These are phyloP conservation scores for Lasiosphaeria hispida DNA, from an alignment of 495 filamentous ascomycete species.

Conservation along the genomic window DNA sequence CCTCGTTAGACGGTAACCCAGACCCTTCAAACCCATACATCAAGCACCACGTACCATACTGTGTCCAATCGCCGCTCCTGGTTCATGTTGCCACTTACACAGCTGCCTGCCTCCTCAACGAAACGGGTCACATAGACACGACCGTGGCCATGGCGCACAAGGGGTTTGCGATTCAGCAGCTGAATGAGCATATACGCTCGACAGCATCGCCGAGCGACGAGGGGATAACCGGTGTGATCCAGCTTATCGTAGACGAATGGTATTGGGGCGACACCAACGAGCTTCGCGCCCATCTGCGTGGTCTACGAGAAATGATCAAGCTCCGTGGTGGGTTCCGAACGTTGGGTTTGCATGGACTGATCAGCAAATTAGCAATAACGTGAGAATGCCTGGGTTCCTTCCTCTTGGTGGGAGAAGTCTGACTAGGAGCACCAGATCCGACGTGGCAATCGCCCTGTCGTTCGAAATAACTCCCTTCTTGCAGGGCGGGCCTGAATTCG, in stretches of 20 bases:
- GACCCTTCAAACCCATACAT: slow-evolving; percentile 36
- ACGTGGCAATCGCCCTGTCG: slow-evolving; percentile 34
- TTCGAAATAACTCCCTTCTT: slow-evolving; percentile 32
- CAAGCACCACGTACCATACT: slow-evolving; percentile 36
- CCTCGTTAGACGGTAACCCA: slow-evolving; percentile 37
- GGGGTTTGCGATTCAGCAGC: slow-evolving; percentile 31
- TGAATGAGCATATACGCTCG: slow-evolving; percentile 38
- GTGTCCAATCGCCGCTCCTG: slow-evolving; percentile 33
- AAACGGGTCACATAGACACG: slow-evolving; percentile 36
- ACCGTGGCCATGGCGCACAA: slow-evolving; percentile 37
- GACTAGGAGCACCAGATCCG: slow-evolving; percentile 17
- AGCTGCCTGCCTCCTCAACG: slow-evolving; percentile 39
- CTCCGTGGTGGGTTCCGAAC: slow-evolving; percentile 35
- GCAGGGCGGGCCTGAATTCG: slow-evolving; percentile 25
- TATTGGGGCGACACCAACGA: slow-evolving; percentile 36
- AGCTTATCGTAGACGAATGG: slow-evolving; percentile 40
- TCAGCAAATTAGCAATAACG: slow-evolving; percentile 41
- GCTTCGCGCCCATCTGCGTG: slow-evolving; percentile 32
- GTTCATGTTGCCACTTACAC: slow-evolving; percentile 37
- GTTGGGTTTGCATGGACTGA: slow-evolving; percentile 35
- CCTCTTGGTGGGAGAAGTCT: neutral
- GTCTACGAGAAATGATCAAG: slow-evolving; percentile 36
- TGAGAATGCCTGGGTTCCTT: slow-evolving; percentile 16
- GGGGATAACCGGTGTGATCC: slow-evolving; percentile 34
- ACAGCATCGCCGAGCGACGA: slow-evolving; percentile 33